phyloP scores from a whole-genome alignment of 768 basidiomycete genomes.

The Phanerodontia chrysosporium region DNA sequence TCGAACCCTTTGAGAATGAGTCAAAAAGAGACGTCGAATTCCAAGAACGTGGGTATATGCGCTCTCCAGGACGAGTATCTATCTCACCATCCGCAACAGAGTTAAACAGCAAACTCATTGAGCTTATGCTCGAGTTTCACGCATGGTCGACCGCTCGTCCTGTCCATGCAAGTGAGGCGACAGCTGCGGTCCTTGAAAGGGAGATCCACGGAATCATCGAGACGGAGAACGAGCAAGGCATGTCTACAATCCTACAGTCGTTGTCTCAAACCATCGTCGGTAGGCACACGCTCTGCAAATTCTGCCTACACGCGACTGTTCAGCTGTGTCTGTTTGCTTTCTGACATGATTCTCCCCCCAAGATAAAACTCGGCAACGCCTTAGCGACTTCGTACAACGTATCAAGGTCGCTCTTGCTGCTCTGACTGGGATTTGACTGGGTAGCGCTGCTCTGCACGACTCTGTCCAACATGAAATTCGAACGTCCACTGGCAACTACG shows the following conservation, averaged over 20 bases:
- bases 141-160: conserved; percentile 35
- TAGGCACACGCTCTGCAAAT: conserved; percentile 18
- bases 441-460: neutral
- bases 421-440: conserved; percentile 21
- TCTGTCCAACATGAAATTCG: too few relatives aligned
- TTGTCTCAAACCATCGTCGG: conserved; percentile 18
- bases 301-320: neutral
- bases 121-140: conserved; percentile 31
- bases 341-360: neutral
- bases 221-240: conserved; percentile 34
- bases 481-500: too few relatives aligned
- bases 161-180: conserved; percentile 25
- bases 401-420: conserved; percentile 33
- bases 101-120: conserved; percentile 29
- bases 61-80: neutral
- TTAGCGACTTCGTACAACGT: conserved; percentile 28
- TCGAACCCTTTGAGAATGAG: conserved; percentile 33
- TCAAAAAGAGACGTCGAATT: conserved; percentile 29
- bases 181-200: conserved; percentile 24
- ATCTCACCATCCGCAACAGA: too few relatives aligned
- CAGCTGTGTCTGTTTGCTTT: neutral
- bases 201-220: conserved; percentile 25
- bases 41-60: conserved; percentile 31
- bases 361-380: conserved; percentile 30
- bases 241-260: conserved; percentile 17